Evolutionary conservation across 2,329 filamentous ascomycete genomes (phyloP).

Genomic region (Falciphora oryzae): DNA sequence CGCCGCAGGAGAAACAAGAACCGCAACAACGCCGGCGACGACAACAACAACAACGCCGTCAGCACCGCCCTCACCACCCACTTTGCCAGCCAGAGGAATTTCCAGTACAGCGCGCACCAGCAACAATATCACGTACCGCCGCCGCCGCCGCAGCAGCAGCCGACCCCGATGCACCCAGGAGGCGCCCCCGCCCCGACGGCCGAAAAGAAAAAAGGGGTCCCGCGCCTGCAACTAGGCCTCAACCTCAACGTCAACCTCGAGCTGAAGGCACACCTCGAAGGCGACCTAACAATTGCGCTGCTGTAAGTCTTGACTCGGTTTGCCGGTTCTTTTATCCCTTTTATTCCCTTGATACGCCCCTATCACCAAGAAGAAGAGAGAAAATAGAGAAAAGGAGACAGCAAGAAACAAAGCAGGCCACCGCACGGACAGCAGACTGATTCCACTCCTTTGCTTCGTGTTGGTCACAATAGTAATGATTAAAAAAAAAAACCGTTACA

Average conservation of each 20-base stretch:
- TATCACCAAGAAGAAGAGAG: neutral
- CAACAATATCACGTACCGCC: constrained; percentile 7
- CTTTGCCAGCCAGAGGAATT: neutral
- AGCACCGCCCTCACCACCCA: constrained; percentile 9
- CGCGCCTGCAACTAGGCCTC: constrained; percentile 24
- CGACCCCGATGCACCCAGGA: neutral
- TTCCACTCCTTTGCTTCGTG: neutral
- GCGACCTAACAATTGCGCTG: constrained; percentile 65
- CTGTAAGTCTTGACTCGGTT: constrained; percentile 43
- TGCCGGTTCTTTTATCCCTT: constrained; percentile 1
- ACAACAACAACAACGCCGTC: constrained; percentile 8
- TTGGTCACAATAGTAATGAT: constrained; percentile 1
- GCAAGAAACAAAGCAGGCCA: neutral
- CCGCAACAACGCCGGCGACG: constrained; percentile 2
- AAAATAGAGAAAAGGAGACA: neutral
- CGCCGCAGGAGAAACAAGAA: constrained; percentile 10
- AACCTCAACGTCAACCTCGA: constrained; percentile 75
- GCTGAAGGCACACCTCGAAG: constrained; percentile 73
- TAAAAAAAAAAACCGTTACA: constrained; percentile 10
- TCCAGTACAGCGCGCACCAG: neutral
- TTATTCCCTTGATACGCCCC: neutral
- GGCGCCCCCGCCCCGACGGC: constrained; percentile 20
- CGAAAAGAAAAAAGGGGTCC: constrained; percentile 21
- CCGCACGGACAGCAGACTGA: neutral
- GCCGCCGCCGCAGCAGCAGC: constrained; percentile 13